Evolutionary conservation across 768 basidiomycete species (phyloP).

Genomic region (Termitomyces sp.): DNA sequence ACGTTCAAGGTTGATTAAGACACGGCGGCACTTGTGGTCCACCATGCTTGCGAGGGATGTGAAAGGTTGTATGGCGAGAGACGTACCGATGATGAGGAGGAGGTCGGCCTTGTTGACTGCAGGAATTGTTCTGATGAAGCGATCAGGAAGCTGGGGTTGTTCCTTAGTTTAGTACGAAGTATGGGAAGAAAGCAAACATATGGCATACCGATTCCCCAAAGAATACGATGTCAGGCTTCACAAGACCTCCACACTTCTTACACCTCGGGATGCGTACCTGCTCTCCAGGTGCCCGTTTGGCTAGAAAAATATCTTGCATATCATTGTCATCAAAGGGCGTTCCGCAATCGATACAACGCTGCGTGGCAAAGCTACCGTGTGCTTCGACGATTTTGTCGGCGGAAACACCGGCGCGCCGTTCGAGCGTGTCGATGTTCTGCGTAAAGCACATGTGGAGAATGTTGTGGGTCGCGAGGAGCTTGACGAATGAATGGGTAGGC

Average conservation of each 20-base stretch:
- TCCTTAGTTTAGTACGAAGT: background rate
- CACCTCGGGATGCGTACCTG: constrained; percentile 68
- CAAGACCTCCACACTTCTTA: constrained; percentile 56
- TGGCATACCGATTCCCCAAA: constrained; percentile 73
- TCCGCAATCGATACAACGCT: constrained; percentile 77
- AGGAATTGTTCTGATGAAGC: constrained; percentile 55
- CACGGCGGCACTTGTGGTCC: constrained; percentile 55
- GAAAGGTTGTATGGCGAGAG: constrained; percentile 83
- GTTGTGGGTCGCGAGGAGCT: constrained; percentile 63
- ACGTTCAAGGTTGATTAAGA: constrained; percentile 84
- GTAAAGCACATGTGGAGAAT: constrained; percentile 79
- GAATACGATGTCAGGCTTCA: constrained; percentile 95
- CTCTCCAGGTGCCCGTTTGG: constrained; percentile 13
- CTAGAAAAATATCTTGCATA: constrained; percentile 42
- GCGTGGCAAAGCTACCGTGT: constrained; percentile 90
- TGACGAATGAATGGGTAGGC: constrained; percentile 84
- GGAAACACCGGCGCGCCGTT: constrained; percentile 77
- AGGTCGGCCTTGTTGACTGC: constrained; percentile 69
- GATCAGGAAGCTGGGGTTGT: constrained; percentile 57
- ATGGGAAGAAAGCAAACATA: background rate
- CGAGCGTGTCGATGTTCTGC: constrained; percentile 92
- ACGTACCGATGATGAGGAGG: constrained; percentile 88
- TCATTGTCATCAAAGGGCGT: constrained; percentile 52
- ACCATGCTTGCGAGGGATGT: constrained; percentile 67
- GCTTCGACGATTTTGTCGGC: constrained; percentile 81